Conservation (phyloP, 768 basidiomycete genomes). For the Tulasnella sp. region DNA sequence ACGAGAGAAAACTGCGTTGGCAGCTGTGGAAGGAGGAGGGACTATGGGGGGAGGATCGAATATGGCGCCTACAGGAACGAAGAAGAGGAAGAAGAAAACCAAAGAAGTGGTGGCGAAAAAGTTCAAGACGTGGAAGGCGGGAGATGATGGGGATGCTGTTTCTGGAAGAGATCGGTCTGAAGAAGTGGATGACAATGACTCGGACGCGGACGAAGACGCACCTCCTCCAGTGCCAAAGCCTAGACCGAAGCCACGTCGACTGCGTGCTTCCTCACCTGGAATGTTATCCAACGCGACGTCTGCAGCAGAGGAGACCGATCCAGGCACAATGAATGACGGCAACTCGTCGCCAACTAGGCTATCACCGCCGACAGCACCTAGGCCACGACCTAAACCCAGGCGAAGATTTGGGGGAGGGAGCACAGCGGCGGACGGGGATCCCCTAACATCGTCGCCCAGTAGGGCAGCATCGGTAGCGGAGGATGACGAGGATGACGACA, state of each 20-base stretch:
- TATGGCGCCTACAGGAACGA: slow-evolving; percentile 39
- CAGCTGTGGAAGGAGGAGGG: slow-evolving; percentile 32
- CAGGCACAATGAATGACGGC: no score
- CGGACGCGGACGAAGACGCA: background rate
- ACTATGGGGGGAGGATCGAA: slow-evolving; percentile 27
- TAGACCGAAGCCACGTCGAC: background rate
- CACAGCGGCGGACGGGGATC: background rate
- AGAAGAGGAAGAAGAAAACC: slow-evolving; percentile 38
- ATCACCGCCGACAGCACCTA: background rate
- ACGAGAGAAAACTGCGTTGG: slow-evolving; percentile 32
- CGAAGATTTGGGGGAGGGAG: slow-evolving; percentile 1
- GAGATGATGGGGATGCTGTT: background rate
- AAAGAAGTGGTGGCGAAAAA: slow-evolving; percentile 6
- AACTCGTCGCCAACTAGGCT: background rate
- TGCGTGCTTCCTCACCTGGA: background rate
- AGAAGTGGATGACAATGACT: background rate
- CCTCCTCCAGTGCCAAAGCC: background rate
- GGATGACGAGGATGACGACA: no score
- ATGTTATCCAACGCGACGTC: background rate
- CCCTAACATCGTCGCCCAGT: background rate
- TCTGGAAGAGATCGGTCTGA: background rate
- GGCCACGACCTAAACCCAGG: slow-evolving; percentile 3
- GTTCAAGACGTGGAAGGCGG: slow-evolving; percentile 1
- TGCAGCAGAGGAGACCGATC: background rate
- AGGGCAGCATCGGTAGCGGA: no score